Evolutionary conservation across 2,329 filamentous ascomycete genomes (phyloP), one percentile per base, ranked within the genome.

Genomic region (Trichoderma harzianum): DNA sequence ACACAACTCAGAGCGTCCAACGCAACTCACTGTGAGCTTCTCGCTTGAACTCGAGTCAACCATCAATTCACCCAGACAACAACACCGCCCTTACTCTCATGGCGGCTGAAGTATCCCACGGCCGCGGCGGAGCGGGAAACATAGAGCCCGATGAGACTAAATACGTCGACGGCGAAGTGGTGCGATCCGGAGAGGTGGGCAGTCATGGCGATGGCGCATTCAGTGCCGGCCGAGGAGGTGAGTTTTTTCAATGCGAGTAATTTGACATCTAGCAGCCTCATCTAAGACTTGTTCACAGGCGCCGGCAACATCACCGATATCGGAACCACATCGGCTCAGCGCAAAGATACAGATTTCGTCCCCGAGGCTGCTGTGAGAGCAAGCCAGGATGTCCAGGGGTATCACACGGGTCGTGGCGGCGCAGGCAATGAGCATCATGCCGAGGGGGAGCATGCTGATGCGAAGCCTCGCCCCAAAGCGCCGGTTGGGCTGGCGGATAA

Each of bases 121-220:
- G 88, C 75, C 86, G 88, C 74, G 88, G 88, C 72, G 88, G 88
- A 75, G 87, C 86, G 24, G 89, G 89, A 76, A 91, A 91, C 80
- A 89, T 91, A 79, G 85, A 83, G 74, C 79, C 81, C 39, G 89
- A 91, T 78, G 79, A 85, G 73, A 90, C 88, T 47, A 77, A 84
- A 75, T 91, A 91, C 77, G 84, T 85, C 73, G 89, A 91, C 74
- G 89, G 89, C 76, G 87, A 88, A 74, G 87, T 91, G 68, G 87
- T 88, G 70, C 87, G 89, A 62, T 77, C 84, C 57, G 88, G 87
- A 64, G 78, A 81, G 4, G 83, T 84, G 77, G 87, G 87, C 74
- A 87, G 85, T 78, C 87, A 90, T 75, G 84, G 84, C 28, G 87
- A 89, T 74, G 88, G 88, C 75, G 85, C 87, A 57, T 89, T 84